Conservation (phyloP, 1,284 basidiomycete species). For the Neolentinus lepideus region DNA sequence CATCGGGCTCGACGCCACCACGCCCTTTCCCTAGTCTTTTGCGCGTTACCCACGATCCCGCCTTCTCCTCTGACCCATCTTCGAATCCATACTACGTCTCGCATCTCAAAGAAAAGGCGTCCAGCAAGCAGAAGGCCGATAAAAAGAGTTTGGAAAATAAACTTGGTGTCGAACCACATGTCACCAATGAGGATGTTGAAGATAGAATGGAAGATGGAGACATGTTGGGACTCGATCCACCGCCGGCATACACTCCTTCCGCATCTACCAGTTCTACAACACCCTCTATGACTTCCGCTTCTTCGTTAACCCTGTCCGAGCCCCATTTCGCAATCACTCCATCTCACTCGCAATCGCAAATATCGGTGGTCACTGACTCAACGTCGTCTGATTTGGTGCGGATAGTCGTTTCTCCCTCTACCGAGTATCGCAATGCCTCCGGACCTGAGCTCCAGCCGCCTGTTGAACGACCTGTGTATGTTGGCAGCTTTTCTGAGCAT, state of each 20-base stretch:
- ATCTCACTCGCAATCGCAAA: background rate
- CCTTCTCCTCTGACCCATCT: slow-evolving; percentile 28
- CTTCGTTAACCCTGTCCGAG: background rate
- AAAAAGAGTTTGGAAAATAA: slow-evolving; percentile 9
- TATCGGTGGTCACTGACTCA: background rate
- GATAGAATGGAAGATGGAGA: background rate
- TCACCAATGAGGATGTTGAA: background rate
- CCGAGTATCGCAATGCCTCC: background rate
- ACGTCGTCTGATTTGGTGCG: background rate
- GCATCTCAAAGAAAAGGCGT: slow-evolving; percentile 17
- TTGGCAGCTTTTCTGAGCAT: background rate
- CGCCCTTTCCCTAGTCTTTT: background rate
- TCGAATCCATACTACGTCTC: slow-evolving; percentile 26
- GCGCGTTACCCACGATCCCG: slow-evolving; percentile 14
- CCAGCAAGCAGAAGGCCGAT: slow-evolving; percentile 2
- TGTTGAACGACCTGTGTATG: background rate
- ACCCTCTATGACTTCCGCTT: background rate
- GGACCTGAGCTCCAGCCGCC: background rate
- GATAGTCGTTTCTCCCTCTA: background rate
- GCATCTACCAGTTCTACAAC: background rate
- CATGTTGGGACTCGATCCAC: background rate
- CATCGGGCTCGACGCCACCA: background rate
- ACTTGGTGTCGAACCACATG: slow-evolving; percentile 13
- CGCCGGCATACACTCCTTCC: background rate
- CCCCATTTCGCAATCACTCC: background rate